Evolutionary conservation across 495 filamentous ascomycete genomes (phyloP).

Genomic region (Neurospora sp.): DNA sequence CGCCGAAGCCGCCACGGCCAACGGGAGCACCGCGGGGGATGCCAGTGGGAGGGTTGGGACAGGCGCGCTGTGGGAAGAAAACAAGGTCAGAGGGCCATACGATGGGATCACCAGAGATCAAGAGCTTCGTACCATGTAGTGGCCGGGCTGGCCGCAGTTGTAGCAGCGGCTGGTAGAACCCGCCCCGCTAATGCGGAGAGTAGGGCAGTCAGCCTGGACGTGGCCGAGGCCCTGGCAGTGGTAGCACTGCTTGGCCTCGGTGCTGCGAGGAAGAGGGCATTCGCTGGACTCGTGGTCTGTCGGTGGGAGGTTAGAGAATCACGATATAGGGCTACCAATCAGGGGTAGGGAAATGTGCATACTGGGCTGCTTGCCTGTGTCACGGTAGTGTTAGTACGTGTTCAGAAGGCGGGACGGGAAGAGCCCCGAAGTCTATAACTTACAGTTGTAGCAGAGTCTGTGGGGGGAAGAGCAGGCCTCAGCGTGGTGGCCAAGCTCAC

Average conservation of each 20-base stretch:
- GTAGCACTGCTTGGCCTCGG: conserved; percentile 99
- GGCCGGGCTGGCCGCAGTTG: conserved; percentile 84
- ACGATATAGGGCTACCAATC: conserved; percentile 2
- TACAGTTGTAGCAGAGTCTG: conserved; percentile 99
- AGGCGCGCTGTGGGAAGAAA: conserved; percentile 54
- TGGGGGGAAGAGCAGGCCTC: conserved; percentile 96
- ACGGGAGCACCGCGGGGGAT: conserved; percentile 55
- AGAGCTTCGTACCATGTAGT: conserved; percentile 48
- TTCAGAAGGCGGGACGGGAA: neutral
- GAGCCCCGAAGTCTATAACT: conserved; percentile 1
- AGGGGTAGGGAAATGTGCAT: conserved; percentile 20
- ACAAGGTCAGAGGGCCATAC: conserved; percentile 6
- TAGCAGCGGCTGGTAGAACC: conserved; percentile 83
- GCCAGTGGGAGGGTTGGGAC: conserved; percentile 55
- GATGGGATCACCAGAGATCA: neutral
- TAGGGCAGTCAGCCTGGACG: conserved; percentile 98
- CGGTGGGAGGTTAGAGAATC: conserved; percentile 22
- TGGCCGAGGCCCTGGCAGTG: conserved; percentile 98
- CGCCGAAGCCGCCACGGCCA: conserved; percentile 56
- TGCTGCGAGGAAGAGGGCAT: conserved; percentile 91
- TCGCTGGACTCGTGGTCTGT: conserved; percentile 94
- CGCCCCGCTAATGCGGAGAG: conserved; percentile 75
- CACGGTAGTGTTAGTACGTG: conserved; percentile 4
- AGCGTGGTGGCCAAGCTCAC: conserved; percentile 97
- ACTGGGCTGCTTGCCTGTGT: conserved; percentile 76